These are phyloP conservation scores for Colletotrichum higginsianum DNA, from an alignment of 2,329 filamentous ascomycete genomes.

Conservation along the genomic window DNA sequence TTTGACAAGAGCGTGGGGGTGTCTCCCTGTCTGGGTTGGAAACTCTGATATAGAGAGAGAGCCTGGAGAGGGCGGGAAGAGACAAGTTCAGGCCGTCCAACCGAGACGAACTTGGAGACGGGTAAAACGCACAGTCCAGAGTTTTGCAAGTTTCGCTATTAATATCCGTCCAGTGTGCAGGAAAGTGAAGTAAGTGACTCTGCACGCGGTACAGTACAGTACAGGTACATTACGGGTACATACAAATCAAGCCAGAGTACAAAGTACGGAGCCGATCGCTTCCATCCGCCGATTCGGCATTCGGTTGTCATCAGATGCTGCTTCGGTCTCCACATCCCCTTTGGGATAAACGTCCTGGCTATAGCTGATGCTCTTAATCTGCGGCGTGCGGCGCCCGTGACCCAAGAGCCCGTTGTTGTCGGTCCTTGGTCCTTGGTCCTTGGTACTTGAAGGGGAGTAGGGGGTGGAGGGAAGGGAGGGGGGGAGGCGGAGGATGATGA, in stretches of 20 bases:
- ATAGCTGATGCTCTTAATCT: slow-evolving; percentile 29
- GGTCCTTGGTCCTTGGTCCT: background rate
- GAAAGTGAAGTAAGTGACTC: too few relatives aligned
- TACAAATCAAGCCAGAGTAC: background rate
- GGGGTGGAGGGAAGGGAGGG: background rate
- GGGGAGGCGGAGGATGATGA: background rate
- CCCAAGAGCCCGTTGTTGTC: slow-evolving; percentile 4
- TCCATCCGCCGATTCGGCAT: slow-evolving; percentile 40
- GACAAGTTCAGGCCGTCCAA: background rate
- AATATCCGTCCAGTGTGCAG: too few relatives aligned
- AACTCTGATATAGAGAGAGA: slow-evolving; percentile 8
- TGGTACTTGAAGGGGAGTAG: too few relatives aligned
- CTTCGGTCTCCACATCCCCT: slow-evolving; percentile 38
- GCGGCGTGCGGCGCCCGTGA: background rate
- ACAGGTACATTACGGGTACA: too few relatives aligned
- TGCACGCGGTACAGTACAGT: too few relatives aligned
- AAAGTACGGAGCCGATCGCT: slow-evolving; percentile 37
- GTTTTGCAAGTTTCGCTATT: too few relatives aligned
- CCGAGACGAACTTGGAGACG: background rate
- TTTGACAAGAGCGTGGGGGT: background rate
- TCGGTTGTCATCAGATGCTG: slow-evolving; percentile 38
- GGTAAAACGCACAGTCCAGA: background rate
- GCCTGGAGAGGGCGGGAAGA: too few relatives aligned
- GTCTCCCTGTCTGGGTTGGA: background rate
- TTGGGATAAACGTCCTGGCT: slow-evolving; percentile 31